phyloP scores from a whole-genome alignment of 768 basidiomycete genomes.

The Leccinum rimulosum region DNA sequence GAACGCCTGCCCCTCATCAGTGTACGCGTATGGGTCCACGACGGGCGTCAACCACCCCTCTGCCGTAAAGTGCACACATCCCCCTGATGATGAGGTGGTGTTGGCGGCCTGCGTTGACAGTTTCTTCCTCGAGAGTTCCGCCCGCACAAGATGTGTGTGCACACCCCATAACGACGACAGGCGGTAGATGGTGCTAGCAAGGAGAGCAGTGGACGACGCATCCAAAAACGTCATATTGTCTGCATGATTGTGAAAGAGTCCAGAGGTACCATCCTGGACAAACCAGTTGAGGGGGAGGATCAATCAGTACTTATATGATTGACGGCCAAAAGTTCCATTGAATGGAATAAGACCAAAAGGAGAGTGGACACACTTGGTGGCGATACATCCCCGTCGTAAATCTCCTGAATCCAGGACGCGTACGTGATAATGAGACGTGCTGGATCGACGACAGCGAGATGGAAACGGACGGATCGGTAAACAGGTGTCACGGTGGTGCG shows the following conservation, averaged over 20 bases:
- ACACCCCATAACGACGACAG: conserved; percentile 53
- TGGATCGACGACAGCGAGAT: too few relatives aligned
- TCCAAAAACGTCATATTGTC: conserved; percentile 68
- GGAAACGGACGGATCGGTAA: too few relatives aligned
- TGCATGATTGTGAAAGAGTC: conserved; percentile 68
- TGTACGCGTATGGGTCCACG: conserved; percentile 64
- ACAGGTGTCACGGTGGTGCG: too few relatives aligned
- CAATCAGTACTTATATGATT: background rate
- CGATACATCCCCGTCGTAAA: conserved; percentile 68
- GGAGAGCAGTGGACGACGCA: conserved; percentile 66
- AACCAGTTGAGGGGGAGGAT: background rate
- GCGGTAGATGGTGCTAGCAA: conserved; percentile 77
- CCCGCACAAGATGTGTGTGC: conserved; percentile 50
- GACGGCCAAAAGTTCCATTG: background rate
- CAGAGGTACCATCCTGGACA: conserved; percentile 7
- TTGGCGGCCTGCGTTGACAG: conserved; percentile 26
- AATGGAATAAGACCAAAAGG: background rate
- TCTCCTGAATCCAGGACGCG: conserved; percentile 64
- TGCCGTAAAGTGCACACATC: conserved; percentile 47
- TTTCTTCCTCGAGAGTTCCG: conserved; percentile 51
- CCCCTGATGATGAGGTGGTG: conserved; percentile 3
- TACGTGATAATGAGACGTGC: too few relatives aligned
- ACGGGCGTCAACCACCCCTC: conserved; percentile 74
- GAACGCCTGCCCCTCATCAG: conserved; percentile 65
- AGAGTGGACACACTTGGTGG: conserved; percentile 45